Evolutionary conservation across 179 eudicot genomes (phyloP).

Genomic region (Dionaea muscipula): DNA sequence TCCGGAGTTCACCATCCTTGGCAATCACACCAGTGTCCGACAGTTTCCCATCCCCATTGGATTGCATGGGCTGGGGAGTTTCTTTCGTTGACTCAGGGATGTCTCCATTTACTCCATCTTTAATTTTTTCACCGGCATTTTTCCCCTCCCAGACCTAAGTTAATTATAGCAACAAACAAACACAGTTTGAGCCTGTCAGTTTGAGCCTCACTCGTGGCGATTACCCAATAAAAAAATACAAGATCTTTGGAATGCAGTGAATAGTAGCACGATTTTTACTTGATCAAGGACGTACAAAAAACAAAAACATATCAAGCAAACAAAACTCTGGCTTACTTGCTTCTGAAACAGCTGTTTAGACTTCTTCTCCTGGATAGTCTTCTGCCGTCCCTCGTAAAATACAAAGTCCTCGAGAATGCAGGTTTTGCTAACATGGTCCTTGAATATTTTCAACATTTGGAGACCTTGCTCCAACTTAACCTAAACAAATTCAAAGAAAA

Average conservation of each 20-base stretch:
- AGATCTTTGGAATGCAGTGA: too few relatives aligned
- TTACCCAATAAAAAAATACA: neutral
- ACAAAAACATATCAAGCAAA: neutral
- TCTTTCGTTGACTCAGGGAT: constrained; percentile 17
- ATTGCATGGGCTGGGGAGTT: neutral
- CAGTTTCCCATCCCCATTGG: constrained; percentile 20
- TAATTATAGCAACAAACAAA: neutral
- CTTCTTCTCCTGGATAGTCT: constrained; percentile 30
- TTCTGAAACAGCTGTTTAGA: constrained; percentile 23
- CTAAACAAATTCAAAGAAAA: constrained; percentile 7
- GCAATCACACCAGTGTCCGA: constrained; percentile 10
- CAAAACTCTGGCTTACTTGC: constrained; percentile 8
- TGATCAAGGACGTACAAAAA: neutral
- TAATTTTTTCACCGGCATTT: constrained; percentile 25
- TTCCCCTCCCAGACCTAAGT: constrained; percentile 42
- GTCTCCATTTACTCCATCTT: constrained; percentile 24
- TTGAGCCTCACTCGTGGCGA: neutral
- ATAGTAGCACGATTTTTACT: neutral
- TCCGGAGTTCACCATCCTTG: constrained; percentile 13
- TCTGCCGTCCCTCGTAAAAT: constrained; percentile 30
- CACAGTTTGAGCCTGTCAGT: too few relatives aligned
- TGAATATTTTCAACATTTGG: constrained; percentile 30
- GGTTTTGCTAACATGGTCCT: constrained; percentile 17
- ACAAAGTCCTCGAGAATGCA: constrained; percentile 28
- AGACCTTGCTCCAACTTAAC: constrained; percentile 29